Evolutionary conservation across 1,284 basidiomycete species (phyloP), one percentile per base, ranked within the genome.

Genomic region (Tremellales sp.): DNA sequence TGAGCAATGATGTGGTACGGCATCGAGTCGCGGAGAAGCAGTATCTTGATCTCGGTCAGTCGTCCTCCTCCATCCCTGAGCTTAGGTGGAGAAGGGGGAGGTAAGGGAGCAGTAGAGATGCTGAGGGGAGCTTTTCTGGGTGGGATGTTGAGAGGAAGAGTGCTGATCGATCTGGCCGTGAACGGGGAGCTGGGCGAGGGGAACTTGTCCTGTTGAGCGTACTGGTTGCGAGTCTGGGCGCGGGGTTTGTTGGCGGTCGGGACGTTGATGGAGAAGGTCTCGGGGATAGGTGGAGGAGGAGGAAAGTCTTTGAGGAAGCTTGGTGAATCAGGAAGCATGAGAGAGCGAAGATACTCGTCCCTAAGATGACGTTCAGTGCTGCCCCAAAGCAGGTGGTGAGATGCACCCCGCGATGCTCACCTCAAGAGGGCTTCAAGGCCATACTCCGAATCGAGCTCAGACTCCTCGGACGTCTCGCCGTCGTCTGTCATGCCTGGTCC

Each of bases 1-100:
- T 54, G 51, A 11, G 60, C 58, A 40, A 66, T 58, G 6, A 49
- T 46, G 51, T 66, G 64, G 53, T 58, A 66, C 15, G 55, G 46
- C 17, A 53, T 45, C 1, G 64, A 62, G 41, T 66, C 62, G 29
- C 64, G 54, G 27, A 51, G 53, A 19, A 66, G 46, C 13, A 61
- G 57, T 25, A 66, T 40, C 12, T 56, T 51, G 37, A 62, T 27
- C 26, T 62, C 58, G 2, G 52, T 54, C 22, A 59, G 36, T 17
- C 19, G 35, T 12, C 46, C 44, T 26, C 24, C n/a, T 19, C 19
- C 41, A 1, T 17, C 13, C 15, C 24, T 4, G 3, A n/a, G 19
- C 4, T 35, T 40, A 17, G 23, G 2, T 27, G 29, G 43, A 12
- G 37, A 8, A 22, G 11, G 27, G 11, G 8, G n/a, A 33, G 25